These are phyloP conservation scores for Brassica incana DNA, from an alignment of 345 rosid species.

Conservation along the genomic window DNA sequence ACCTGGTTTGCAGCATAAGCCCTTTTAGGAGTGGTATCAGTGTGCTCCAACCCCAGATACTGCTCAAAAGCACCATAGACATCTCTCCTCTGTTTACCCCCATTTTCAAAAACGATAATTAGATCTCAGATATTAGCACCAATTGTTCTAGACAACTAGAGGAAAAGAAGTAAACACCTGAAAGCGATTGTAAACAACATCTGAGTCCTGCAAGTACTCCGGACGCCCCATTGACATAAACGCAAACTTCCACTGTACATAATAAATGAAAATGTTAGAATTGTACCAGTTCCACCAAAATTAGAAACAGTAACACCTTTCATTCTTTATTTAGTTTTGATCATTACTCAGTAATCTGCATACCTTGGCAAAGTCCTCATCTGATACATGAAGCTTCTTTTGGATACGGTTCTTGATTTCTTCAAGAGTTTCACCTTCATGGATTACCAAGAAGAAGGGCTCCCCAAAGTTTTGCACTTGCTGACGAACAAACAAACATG, in stretches of 20 bases:
- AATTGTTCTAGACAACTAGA: neutral
- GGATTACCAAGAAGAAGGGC: slow-evolving; percentile 94
- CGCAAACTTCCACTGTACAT: slow-evolving; percentile 88
- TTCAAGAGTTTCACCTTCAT: slow-evolving; percentile 81
- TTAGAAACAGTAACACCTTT: too few relatives aligned
- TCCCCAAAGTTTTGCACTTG: slow-evolving; percentile 94
- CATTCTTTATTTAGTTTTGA: neutral
- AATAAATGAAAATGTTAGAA: neutral
- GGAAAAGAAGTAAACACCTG: slow-evolving; percentile 50
- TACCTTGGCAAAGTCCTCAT: slow-evolving; percentile 97
- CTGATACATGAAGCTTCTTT: slow-evolving; percentile 87
- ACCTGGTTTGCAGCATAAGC: slow-evolving; percentile 83
- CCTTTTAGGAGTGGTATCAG: slow-evolving; percentile 77
- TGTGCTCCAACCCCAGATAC: slow-evolving; percentile 93
- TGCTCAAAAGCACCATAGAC: slow-evolving; percentile 97
- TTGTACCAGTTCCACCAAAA: too few relatives aligned
- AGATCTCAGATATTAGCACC: neutral
- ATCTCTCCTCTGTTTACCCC: slow-evolving; percentile 66
- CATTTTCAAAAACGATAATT: neutral
- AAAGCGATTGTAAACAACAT: slow-evolving; percentile 72
- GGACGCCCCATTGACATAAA: slow-evolving; percentile 86
- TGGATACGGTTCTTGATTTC: slow-evolving; percentile 84
- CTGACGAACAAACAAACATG: slow-evolving; percentile 43
- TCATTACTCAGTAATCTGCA: neutral
- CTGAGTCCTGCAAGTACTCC: slow-evolving; percentile 85